Base-by-base conservation (phyloP, 495 filamentous ascomycete species). In the Penicillium lividum region DNA sequence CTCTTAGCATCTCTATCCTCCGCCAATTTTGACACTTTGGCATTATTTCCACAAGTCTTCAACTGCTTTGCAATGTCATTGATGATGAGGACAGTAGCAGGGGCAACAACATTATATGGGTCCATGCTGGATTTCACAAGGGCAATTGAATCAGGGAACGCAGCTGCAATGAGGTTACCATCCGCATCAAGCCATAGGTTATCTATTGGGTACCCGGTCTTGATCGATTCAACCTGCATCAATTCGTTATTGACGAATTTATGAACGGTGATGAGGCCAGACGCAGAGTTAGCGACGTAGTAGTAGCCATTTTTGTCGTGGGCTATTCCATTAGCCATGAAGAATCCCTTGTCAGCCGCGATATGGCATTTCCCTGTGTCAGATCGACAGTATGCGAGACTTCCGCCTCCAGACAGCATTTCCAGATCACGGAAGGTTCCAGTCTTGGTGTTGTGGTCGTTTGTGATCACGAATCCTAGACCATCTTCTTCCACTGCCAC, bases 401-500 rank as follows among this genome's bases (percentile, higher is more conserved):
- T 58, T 3, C 49, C 56, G 18, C 42, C 36, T 5, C 56, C 56
- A 10, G 34, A 15, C 29, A 51, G 18, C 15, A 28, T 16, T 10
- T 38, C 40, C 22, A 43, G 15, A 10, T 22, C 51, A n/a, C 55
- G 51, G 9, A 46, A 51, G 3, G 25, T 18, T 30, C 60, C 60
- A 10, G 43, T 11, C 22, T 58, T 62, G 6, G 18, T 46, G 13
- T 15, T 30, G 31, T 54, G 42, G 18, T 58, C 56, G 15, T 63
- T 63, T 6, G 56, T 58, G 34, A 63, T 48, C 11, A 54, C 16
- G 15, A 63, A 53, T 22, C 27, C 48, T 22, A 31, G 25, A 28
- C 56, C 60, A 25, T 51, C 42, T 11, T 38, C 1, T 11, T 62
- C 46, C 13, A 62, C 55, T 4, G 60, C 56, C 27, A 62, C 11